Percentiles rank a stretch among this genome's conserved stretches.
phyloP scores from a whole-genome alignment of 78 protist genomes.

The Planoprotostelium fungivorum region DNA sequence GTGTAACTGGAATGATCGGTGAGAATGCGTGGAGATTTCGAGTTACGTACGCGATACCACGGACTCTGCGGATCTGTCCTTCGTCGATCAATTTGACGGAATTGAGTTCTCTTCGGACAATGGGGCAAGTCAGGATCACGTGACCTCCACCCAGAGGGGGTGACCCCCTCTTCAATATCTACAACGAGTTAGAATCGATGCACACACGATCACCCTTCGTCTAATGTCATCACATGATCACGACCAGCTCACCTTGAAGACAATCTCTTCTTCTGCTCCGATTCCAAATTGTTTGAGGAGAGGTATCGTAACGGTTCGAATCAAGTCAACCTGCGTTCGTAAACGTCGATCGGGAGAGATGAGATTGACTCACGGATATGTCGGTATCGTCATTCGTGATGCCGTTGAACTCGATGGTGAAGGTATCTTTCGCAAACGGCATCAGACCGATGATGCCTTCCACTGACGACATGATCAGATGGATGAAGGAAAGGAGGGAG shows the following conservation, averaged over 20 bases:
- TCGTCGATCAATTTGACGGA: slow-evolving; percentile 65
- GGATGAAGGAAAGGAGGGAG: neutral
- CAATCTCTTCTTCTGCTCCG: slow-evolving; percentile 65
- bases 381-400: slow-evolving; percentile 79
- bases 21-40: neutral
- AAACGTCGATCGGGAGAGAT: neutral
- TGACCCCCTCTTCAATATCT: slow-evolving; percentile 76
- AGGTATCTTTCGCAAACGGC: slow-evolving; percentile 82
- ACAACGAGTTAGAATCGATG: neutral
- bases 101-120: slow-evolving; percentile 41
- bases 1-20: slow-evolving; percentile 14
- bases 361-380: slow-evolving; percentile 25
- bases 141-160: slow-evolving; percentile 94
- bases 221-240: slow-evolving; percentile 3
- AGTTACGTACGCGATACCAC: slow-evolving; percentile 79
- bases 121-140: slow-evolving; percentile 76
- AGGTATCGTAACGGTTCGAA: slow-evolving; percentile 86
- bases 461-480: slow-evolving; percentile 11
- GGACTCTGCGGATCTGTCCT: slow-evolving; percentile 83
- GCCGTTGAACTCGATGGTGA: slow-evolving; percentile 69
- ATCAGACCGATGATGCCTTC: slow-evolving; percentile 81
- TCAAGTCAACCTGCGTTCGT: slow-evolving; percentile 66
- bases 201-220: neutral
- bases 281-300: slow-evolving; percentile 82
- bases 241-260: neutral